Conservation (phyloP, 768 basidiomycete species). For the Cubamyces lactineus region DNA sequence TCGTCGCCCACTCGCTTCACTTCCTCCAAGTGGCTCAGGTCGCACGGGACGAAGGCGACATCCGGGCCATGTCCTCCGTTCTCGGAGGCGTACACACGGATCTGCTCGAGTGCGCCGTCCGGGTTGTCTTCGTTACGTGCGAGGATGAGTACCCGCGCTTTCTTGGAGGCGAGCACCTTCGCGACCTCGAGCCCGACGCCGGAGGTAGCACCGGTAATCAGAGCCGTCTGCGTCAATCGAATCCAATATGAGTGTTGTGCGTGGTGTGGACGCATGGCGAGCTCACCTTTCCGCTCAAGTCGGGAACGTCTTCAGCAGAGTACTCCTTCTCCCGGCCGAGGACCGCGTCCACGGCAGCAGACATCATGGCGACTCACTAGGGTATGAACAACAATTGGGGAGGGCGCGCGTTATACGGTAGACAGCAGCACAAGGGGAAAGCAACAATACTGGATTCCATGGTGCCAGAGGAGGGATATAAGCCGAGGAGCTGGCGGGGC, state of each 20-base stretch:
- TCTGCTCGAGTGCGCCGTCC: conserved; percentile 30
- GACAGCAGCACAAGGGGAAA: not conserved
- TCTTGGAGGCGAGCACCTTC: conserved; percentile 32
- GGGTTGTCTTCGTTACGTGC: conserved; percentile 31
- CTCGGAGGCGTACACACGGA: conserved; percentile 19
- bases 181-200: conserved; percentile 39
- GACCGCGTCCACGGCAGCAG: not conserved
- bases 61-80: conserved; percentile 19
- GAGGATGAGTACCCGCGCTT: conserved; percentile 35
- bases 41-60: conserved; percentile 33
- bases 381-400: not conserved
- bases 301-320: conserved; percentile 8
- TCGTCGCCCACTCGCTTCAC: conserved; percentile 35
- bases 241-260: not conserved
- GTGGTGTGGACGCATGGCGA: not conserved
- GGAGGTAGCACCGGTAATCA: conserved; percentile 37
- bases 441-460: not conserved
- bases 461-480: too few relatives aligned
- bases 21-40: conserved; percentile 32
- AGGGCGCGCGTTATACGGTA: too few relatives aligned
- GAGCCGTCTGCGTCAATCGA: conserved; percentile 27
- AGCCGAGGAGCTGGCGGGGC: not conserved
- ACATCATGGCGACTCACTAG: not conserved
- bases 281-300: conserved; percentile 8
- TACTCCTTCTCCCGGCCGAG: not conserved